Percentiles rank a stretch among this genome's conserved stretches.
These are phyloP conservation scores for Salix brachista DNA, from an alignment of 345 rosid genomes.

Conservation along the genomic window DNA sequence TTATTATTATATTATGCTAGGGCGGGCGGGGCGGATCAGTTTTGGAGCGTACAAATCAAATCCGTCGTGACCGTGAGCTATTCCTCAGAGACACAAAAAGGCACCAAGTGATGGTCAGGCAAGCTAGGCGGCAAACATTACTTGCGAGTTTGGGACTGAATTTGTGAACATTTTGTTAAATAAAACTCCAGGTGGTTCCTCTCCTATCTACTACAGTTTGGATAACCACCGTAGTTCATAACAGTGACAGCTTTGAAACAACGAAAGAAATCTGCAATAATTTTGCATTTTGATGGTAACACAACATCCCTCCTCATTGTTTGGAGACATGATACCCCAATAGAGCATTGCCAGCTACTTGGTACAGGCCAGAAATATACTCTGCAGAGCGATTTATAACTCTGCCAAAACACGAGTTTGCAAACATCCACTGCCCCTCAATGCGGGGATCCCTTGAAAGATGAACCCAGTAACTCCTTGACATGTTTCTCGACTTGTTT, in stretches of 20 bases:
- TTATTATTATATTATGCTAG: too few relatives aligned
- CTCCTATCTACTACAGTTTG: neutral
- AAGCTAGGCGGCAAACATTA: neutral
- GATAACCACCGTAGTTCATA: neutral
- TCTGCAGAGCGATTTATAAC: neutral
- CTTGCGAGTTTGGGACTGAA: neutral
- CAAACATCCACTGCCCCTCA: neutral
- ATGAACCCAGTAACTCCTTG: constrained; percentile 49
- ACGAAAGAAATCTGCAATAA: neutral
- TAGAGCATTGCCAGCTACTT: neutral
- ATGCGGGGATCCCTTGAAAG: neutral
- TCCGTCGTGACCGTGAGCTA: too few relatives aligned
- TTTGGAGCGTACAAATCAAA: too few relatives aligned
- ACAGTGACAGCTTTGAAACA: neutral
- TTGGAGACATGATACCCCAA: neutral
- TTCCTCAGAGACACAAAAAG: neutral
- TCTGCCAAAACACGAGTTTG: neutral
- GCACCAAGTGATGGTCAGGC: neutral
- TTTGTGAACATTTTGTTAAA: neutral
- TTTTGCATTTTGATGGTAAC: neutral
- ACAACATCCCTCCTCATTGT: neutral
- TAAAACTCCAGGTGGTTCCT: neutral
- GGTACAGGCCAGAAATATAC: neutral
- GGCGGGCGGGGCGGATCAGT: too few relatives aligned
- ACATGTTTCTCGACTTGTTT: constrained; percentile 55